Percentiles rank a stretch among this genome's conserved stretches.
phyloP scores from a whole-genome alignment of 768 basidiomycete species.

The Dendrothele bispora region DNA sequence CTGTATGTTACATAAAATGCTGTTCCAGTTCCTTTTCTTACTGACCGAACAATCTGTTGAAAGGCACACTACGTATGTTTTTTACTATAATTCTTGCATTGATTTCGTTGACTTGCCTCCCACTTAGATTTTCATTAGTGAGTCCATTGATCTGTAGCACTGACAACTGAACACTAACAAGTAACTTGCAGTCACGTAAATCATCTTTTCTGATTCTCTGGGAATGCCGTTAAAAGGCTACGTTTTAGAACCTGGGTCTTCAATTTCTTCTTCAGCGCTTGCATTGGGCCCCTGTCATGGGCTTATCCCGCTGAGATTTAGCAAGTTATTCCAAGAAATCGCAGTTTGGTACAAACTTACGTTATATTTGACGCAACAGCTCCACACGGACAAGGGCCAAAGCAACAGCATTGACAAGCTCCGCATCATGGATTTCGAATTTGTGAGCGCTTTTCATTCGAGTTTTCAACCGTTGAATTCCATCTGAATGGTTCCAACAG shows the following conservation, averaged over 20 bases:
- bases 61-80: conserved; percentile 40
- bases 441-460: conserved; percentile 24
- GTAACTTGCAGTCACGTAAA: conserved; percentile 22
- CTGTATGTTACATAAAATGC: conserved; percentile 23
- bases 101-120: neutral
- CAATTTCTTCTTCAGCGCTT: conserved; percentile 47
- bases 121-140: conserved; percentile 41
- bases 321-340: conserved; percentile 8
- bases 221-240: neutral
- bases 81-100: neutral
- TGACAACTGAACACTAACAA: neutral
- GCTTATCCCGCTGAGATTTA: conserved; percentile 46
- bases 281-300: conserved; percentile 46
- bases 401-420: conserved; percentile 44
- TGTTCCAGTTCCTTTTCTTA: neutral
- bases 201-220: neutral
- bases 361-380: conserved; percentile 13
- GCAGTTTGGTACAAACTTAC: neutral
- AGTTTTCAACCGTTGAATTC: neutral
- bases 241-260: conserved; percentile 49
- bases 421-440: conserved; percentile 45
- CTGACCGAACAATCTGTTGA: neutral
- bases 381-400: conserved; percentile 45
- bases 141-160: conserved; percentile 8
- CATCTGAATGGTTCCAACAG: conserved; percentile 14